Base-by-base conservation (phyloP, 1,284 basidiomycete species). In the Fomes fomentarius region DNA sequence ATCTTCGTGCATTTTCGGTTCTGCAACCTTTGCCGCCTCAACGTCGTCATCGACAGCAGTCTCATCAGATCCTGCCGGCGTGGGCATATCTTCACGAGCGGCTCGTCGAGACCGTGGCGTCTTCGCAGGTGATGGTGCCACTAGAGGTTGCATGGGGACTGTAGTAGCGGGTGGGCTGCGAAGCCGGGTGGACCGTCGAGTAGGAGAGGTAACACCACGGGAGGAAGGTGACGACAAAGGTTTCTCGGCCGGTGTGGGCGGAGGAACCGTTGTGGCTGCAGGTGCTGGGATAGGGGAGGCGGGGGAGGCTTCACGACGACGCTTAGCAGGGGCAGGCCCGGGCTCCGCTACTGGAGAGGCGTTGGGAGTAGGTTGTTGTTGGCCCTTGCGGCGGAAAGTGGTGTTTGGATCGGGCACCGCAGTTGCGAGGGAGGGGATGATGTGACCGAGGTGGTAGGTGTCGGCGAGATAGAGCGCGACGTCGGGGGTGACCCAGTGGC, bases 401-500 rank as follows among this genome's bases (percentile, higher is more conserved):
- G 78, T 82, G 41, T 77, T 80, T 8, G 92, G 89, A 70, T 94
- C 93, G 1, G 95, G 94, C 1, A 73, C 67, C 5, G 95, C 91
- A 21, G 83, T 78, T 38, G 89, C 82, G 38, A 97, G 85, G 8
- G 83, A 77, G 42, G 78, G 70, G 55, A 92, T 82, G 61, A 91
- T 77, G 26, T 77, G 71, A 11, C 73, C 75, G 12, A 94, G 76
- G n/a, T 69, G 70, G 63, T 93, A 93, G 26, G 74, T 71, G 14
- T 79, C 75, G 4, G 85, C 85, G 34, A 98, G 77, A 15, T 69
- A 71, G 43, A 84, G 69, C 2, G 95, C 94, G n/a, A 89, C 73
- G 4, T 81, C 73, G 28, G 89, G 80, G 57, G 83, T 82, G 65
- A 96, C 88, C 95, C 94, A 98, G 48, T 88, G 91, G 21, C 95